phyloP scores from a whole-genome alignment of 2,329 filamentous ascomycete species.

The Teratosphaeria viscida region DNA sequence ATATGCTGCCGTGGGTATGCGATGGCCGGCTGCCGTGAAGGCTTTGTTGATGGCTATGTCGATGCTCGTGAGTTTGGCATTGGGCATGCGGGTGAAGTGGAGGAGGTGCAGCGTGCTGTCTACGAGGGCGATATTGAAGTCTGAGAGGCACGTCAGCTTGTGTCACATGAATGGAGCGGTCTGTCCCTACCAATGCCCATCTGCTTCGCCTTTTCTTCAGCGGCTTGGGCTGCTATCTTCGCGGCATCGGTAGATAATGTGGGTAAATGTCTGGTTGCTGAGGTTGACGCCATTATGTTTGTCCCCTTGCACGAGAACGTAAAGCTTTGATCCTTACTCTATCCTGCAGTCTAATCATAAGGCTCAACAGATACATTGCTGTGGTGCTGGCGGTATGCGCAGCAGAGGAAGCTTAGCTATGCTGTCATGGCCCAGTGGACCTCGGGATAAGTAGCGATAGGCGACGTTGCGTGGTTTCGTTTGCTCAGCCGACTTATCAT shows the following conservation, averaged over 20 bases:
- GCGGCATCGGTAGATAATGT: constrained; percentile 27
- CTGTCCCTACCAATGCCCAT: constrained; percentile 25
- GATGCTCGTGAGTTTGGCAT: constrained; percentile 43
- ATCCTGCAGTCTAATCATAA: not conserved
- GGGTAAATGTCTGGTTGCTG: constrained; percentile 24
- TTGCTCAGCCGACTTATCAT: not conserved
- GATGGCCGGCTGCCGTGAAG: constrained; percentile 47
- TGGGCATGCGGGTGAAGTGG: constrained; percentile 39
- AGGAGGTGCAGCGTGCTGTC: constrained; percentile 37
- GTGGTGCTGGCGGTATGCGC: not conserved
- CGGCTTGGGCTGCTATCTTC: constrained; percentile 23
- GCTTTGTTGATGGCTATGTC: constrained; percentile 55
- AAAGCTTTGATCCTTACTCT: not conserved
- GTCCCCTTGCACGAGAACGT: not conserved
- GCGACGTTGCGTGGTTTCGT: not conserved
- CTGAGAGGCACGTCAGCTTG: constrained; percentile 19
- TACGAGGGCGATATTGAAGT: constrained; percentile 41
- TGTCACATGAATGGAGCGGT: not conserved
- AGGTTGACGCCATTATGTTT: not conserved
- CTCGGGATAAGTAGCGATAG: not conserved
- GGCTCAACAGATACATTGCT: not conserved
- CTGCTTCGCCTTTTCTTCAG: constrained; percentile 26
- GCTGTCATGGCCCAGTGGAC: not conserved
- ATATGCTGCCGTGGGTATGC: constrained; percentile 41
- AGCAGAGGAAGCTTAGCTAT: not conserved